Conservation (phyloP, 805 yeast species). For the Candida golubevii region DNA sequence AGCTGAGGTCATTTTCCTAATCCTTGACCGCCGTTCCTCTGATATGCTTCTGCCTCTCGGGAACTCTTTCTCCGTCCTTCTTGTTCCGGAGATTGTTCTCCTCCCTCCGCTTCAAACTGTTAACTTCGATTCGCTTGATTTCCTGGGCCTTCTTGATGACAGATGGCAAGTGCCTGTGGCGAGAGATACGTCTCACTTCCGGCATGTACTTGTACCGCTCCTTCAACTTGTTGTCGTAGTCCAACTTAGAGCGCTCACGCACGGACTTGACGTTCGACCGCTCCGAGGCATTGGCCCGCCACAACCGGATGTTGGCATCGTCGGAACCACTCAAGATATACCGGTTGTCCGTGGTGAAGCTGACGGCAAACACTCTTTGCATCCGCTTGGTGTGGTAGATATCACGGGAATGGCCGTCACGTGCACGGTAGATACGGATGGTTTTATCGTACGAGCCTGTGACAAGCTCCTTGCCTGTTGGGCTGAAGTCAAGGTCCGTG, state of each 20-base stretch:
- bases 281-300: conserved; percentile 88
- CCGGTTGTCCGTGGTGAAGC: conserved; percentile 83
- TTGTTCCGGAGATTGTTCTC: conserved; percentile 78
- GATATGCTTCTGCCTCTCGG: conserved; percentile 85
- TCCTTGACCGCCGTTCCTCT: conserved; percentile 72
- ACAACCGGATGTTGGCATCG: conserved; percentile 89
- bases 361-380: conserved; percentile 88
- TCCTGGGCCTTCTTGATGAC: conserved; percentile 87
- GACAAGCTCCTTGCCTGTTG: conserved; percentile 94
- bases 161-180: conserved; percentile 89
- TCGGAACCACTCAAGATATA: conserved; percentile 90
- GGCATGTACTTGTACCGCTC: conserved; percentile 96
- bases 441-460: conserved; percentile 96
- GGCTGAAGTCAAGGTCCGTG: conserved; percentile 90
- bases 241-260: conserved; percentile 75
- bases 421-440: conserved; percentile 67
- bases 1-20: conserved; percentile 1
- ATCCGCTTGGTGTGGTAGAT: conserved; percentile 95
- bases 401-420: conserved; percentile 90
- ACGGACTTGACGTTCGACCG: conserved; percentile 77
- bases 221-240: conserved; percentile 87
- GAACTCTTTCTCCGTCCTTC: conserved; percentile 56
- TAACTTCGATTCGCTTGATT: conserved; percentile 71
- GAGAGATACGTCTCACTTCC: conserved; percentile 81
- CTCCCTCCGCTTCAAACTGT: conserved; percentile 73